Evolutionary conservation across 768 basidiomycete genomes (phyloP), one percentile per base, ranked within the genome.

Genomic region (Austroboletus festivus): DNA sequence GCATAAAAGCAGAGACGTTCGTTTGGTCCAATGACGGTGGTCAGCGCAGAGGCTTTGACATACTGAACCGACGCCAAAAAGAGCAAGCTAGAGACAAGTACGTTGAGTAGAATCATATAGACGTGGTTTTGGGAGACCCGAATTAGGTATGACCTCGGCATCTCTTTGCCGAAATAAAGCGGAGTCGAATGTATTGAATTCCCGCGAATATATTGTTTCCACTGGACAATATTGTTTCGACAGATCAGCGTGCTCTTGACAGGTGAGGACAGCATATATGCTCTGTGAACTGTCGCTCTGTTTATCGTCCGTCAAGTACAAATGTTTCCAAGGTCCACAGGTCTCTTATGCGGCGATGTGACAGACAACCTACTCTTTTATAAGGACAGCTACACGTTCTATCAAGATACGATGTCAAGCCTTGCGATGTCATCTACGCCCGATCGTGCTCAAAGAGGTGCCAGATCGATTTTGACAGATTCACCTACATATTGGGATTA

Each of bases 1-100:
- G 93, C 90, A 59, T 89, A 97, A 70, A 96, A 98, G 69, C 96
- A 99, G 57, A 88, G 67, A 30, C 88, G 76, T 60, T 91, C 86
- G 57, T 90, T 92, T 1, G 89, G 81, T 15, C 78, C 69, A 53
- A 93, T 83, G 19, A 82, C 68, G 3, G 90, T 93, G 8, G 92
- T 93, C 34, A 95, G 70, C 1, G 92, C 89, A 1, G 86, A 79
- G 12, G 80, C 82, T 21, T 65, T 66, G 30, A 68, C 68, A 7
- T 68, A 66, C 45, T 51, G 72, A 13, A 75, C 18, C 5, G 61
- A 54, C 13, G 60, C 55, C 16, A 67, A 59, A 48, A 76, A 60
- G 38, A 69, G 45, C 13, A 51, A n/a, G 42, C 48, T 31, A 4
- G 50, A 56, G 10, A 37, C 45, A 37, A 69, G 52, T 22, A 68